phyloP scores from a whole-genome alignment of 2,329 filamentous ascomycete genomes.

The Tolypocladium guangdongense region DNA sequence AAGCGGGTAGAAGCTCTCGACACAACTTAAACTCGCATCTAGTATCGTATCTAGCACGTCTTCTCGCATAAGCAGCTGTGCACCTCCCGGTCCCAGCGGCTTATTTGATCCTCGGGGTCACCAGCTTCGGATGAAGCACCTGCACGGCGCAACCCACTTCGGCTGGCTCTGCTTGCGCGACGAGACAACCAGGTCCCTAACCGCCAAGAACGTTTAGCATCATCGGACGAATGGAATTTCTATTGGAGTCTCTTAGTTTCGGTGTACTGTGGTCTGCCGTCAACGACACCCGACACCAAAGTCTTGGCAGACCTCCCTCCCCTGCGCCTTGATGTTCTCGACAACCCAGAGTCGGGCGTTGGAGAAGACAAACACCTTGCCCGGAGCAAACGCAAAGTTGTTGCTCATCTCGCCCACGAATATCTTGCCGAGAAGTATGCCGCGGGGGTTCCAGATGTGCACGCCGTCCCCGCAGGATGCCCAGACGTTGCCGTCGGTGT shows the following conservation, averaged over 20 bases:
- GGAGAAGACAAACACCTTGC: slow-evolving; percentile 8
- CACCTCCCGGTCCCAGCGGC: too few relatives aligned
- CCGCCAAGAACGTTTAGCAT: too few relatives aligned
- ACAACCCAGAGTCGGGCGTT: slow-evolving; percentile 8
- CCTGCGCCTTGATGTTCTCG: slow-evolving; percentile 8
- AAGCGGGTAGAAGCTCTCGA: background rate
- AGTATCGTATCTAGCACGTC: background rate
- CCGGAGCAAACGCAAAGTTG: slow-evolving; percentile 9
- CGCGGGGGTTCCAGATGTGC: slow-evolving; percentile 34
- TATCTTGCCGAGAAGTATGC: slow-evolving; percentile 44
- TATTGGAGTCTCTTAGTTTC: too few relatives aligned
- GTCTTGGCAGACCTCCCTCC: slow-evolving; percentile 11
- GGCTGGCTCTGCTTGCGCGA: too few relatives aligned
- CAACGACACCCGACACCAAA: slow-evolving; percentile 7
- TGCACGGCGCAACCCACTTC: too few relatives aligned
- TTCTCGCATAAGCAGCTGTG: background rate
- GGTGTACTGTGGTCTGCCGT: background rate
- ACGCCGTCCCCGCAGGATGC: slow-evolving; percentile 37
- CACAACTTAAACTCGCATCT: background rate
- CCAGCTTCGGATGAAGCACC: too few relatives aligned
- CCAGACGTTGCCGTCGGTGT: slow-evolving; percentile 44
- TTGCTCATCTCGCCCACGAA: slow-evolving; percentile 11
- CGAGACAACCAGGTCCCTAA: too few relatives aligned
- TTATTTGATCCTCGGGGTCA: too few relatives aligned
- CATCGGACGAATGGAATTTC: too few relatives aligned